A percentile compares a stretch with the other conserved stretches of the same genome.
Evolutionary conservation across 805 yeast genomes (phyloP).

Genomic region (Zygosaccharomyces rouxii): DNA sequence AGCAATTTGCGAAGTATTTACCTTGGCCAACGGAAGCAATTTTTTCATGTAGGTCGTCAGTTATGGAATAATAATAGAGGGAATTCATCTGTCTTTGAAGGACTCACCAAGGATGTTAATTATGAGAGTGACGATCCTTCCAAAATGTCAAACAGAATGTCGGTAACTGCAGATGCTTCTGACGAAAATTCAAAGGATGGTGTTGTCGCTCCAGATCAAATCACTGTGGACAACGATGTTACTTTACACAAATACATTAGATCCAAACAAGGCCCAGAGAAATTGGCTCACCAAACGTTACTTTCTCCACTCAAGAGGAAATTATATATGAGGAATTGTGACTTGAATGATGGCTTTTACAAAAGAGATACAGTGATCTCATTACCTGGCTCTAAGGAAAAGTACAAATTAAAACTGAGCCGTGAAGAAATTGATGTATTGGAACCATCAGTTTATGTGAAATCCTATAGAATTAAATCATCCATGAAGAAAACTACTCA

Average conservation of each 20-base stretch:
- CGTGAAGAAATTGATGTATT: conserved; percentile 66
- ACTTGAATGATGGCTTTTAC: conserved; percentile 61
- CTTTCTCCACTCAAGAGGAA: conserved; percentile 67
- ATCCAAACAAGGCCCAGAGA: conserved; percentile 41
- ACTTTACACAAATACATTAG: conserved; percentile 47
- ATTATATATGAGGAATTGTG: conserved; percentile 59
- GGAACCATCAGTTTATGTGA: conserved; percentile 82
- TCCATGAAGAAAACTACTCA: conserved; percentile 83
- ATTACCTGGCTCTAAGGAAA: conserved; percentile 38
- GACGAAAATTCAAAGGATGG: conserved; percentile 22
- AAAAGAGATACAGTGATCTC: conserved; percentile 54
- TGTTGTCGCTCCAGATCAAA: conserved; percentile 16
- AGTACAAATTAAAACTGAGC: conserved; percentile 54
- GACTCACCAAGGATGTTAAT: conserved; percentile 22
- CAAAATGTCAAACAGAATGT: conserved; percentile 23
- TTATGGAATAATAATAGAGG: conserved; percentile 5
- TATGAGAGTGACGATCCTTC: conserved; percentile 18
- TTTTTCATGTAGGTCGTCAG: conserved; percentile 10
- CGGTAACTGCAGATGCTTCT: conserved; percentile 19
- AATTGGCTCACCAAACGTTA: conserved; percentile 49
- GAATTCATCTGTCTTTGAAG: conserved; percentile 22
- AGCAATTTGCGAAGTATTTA: conserved; percentile 1
- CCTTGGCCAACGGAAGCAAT: conserved; percentile 2
- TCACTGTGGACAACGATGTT: conserved; percentile 35
- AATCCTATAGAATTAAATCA: conserved; percentile 79